A percentile compares a stretch with the other conserved stretches of the same genome.
Evolutionary conservation across 495 filamentous ascomycete genomes (phyloP).

Genomic region (Daldinia caldariorum): DNA sequence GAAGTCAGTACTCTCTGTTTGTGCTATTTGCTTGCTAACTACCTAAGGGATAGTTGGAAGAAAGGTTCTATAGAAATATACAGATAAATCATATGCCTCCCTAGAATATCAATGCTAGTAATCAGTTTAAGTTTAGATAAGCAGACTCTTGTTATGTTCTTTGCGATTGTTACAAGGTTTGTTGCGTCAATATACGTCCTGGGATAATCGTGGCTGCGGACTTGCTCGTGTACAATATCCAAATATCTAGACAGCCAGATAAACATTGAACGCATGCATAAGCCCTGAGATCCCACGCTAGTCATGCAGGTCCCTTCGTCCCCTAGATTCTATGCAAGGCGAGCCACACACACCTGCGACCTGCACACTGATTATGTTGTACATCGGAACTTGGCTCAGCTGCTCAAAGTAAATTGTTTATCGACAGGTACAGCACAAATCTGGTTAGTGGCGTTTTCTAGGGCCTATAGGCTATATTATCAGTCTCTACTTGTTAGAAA

Average conservation of each 20-base stretch:
- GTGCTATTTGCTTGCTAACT: not conserved
- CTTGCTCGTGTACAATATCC: not conserved
- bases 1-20: conserved; percentile 15
- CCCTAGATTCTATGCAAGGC: conserved; percentile 40
- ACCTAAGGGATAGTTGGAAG: not conserved
- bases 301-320: conserved; percentile 40
- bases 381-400: not conserved
- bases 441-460: conserved; percentile 29
- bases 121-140: too few species aligned
- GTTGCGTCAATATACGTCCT: conserved; percentile 14
- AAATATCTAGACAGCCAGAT: not conserved
- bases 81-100: not conserved
- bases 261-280: not conserved
- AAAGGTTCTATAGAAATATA: not conserved
- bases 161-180: not conserved
- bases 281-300: conserved; percentile 28
- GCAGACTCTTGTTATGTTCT: not conserved
- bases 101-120: not conserved
- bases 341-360: conserved; percentile 31
- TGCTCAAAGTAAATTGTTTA: conserved; percentile 11
- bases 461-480: too few species aligned
- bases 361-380: conserved; percentile 9
- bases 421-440: conserved; percentile 24
- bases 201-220: conserved; percentile 33
- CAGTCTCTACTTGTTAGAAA: not conserved